Base-by-base conservation (phyloP, 768 basidiomycete species). In the Mycena leptocephala region DNA sequence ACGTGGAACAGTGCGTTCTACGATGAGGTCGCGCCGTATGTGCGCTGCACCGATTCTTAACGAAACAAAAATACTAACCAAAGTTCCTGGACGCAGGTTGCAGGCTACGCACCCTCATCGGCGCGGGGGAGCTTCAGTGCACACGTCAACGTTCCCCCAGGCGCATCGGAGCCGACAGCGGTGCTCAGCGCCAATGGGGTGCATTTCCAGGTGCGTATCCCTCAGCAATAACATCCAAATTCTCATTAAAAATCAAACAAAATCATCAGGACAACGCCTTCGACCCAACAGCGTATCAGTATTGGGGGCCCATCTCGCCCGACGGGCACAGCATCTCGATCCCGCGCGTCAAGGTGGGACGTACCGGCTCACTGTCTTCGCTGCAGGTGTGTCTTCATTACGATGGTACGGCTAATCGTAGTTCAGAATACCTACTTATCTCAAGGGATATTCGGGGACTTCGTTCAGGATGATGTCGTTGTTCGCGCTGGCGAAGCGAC, bases 401-500 rank as follows among this genome's bases (percentile, higher is more conserved):
- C n/a, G n/a, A n/a, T n/a, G 35, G n/a, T n/a, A n/a, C n/a, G n/a
- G n/a, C n/a, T n/a, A 37, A 37, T 43, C 18, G 9, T 43, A 4
- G 4, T 43, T 4, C 18, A 3, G 18, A n/a, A 32, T 69, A 3
- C 7, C 32, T 56, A 18, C 39, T 62, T 18, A 9, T 48, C 7
- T 0, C 0, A 26, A 81, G 82, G 82, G 1, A 82, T 82, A 5
- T 83, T 83, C 62, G 82, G 82, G 11, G 81, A 83, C 69, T 83
- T 76, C 46, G 69, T 80, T 2, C 74, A 79, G 35, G 82, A 83
- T 61, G 53, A 79, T 56, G 46, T 83, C 48, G 75, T 76, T 3
- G 72, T 83, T 13, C 67, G 41, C 20, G 68, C 81, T 1, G 75
- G 76, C 2, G 51, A 74, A 33, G 53, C 51, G 9, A 82, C 80